Evolutionary conservation across 2,329 filamentous ascomycete genomes (phyloP), one percentile per base, ranked within the genome.

Genomic region (Aspergillus sclerotialis): DNA sequence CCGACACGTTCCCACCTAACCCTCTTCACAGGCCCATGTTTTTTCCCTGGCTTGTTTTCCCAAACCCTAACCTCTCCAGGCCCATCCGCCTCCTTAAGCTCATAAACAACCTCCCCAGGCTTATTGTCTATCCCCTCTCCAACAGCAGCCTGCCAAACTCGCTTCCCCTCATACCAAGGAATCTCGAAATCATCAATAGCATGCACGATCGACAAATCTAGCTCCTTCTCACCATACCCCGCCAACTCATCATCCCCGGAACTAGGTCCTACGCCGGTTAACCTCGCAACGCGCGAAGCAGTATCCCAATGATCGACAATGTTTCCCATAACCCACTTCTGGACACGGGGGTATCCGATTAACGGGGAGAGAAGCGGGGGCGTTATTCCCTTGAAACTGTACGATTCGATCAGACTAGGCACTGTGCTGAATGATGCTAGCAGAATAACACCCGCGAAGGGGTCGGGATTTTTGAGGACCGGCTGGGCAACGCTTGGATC

Each of bases 231-330:
- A 63, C 72, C 28, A 72, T 79, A 44, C 61, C 57, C 26, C 58
- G 63, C 10, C 75, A 72, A 45, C 78, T 62, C 29, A 70, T 75
- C 34, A 67, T 53, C 65, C 8, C 47, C 36, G 2, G 38, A 36
- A 5, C 46, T 45, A 2, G 51, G 34, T 3, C 44, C 43, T 19
- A 59, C 46, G 2, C 62, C 61, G 2, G 61, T 57, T 33, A 65
- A 36, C 8, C 61, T 56, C 3, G 55, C 60, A 7, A 95, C 65
- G 4, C 89, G 74, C 17, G 73, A 67, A 0, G 75, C 75, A 0
- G 84, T 87, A 30, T 77, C 70, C 92, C 92, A 98, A 39, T 73
- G 79, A 51, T 96, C 90, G n/a, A 82, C 67, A 9, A 94, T 72
- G 34, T 74, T 73, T 7, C 64, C 56, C 12, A 78, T 67, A 5